Percentiles rank a stretch among this genome's conserved stretches.
These are phyloP conservation scores for Asterella californica DNA, from an alignment of 225 moss, liverwort and hornwort genomes.

Conservation along the genomic window DNA sequence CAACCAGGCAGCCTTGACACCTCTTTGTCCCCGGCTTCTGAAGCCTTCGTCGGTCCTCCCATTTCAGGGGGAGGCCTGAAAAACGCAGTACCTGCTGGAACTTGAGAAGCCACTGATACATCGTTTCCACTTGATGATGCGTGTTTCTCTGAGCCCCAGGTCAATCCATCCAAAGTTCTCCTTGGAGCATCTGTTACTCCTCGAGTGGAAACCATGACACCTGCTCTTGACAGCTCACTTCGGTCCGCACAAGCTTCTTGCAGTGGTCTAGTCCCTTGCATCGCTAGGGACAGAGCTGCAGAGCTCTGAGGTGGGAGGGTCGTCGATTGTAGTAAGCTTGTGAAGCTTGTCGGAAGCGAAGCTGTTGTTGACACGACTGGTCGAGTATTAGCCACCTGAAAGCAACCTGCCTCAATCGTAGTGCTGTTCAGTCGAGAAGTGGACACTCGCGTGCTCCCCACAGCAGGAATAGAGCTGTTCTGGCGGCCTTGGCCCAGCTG, in stretches of 20 bases:
- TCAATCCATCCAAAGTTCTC: slow-evolving; percentile 2
- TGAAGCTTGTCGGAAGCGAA: not conserved
- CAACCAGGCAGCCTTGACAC: slow-evolving; percentile 22
- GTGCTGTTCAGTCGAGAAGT: not conserved
- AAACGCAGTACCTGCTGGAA: not conserved
- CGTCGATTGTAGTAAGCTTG: slow-evolving; percentile 13
- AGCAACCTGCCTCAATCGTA: not conserved
- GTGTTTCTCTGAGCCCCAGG: slow-evolving; percentile 3
- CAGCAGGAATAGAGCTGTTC: slow-evolving; percentile 1
- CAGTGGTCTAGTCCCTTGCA: slow-evolving; percentile 24
- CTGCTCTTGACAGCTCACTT: slow-evolving; percentile 11
- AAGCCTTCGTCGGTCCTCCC: slow-evolving; percentile 7
- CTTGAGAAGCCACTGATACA: not conserved
- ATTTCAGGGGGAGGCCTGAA: slow-evolving; percentile 22
- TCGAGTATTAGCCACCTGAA: not conserved
- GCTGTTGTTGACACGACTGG: not conserved
- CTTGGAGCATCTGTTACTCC: not conserved
- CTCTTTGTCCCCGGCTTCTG: slow-evolving; percentile 10
- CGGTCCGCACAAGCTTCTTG: slow-evolving; percentile 8
- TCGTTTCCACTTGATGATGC: not conserved
- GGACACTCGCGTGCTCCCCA: not conserved
- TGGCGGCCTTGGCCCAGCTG: not conserved
- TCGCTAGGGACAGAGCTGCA: slow-evolving; percentile 22
- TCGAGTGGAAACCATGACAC: not conserved
- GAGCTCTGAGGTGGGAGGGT: slow-evolving; percentile 8